These are phyloP conservation scores for Fistulinella prunicolor DNA, from an alignment of 768 basidiomycete species.

Conservation along the genomic window DNA sequence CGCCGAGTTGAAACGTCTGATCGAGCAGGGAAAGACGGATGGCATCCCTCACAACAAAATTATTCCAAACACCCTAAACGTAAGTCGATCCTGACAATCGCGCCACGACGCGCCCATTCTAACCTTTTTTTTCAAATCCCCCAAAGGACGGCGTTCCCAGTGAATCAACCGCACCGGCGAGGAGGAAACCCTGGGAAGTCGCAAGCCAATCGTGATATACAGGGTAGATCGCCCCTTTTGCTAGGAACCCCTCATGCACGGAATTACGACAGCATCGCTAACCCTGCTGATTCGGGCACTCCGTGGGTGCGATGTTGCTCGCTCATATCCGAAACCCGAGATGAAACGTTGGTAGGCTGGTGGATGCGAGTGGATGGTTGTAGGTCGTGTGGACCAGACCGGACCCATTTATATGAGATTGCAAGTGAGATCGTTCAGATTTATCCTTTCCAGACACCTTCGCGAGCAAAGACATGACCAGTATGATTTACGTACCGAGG, in stretches of 20 bases:
- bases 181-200: conserved; percentile 71
- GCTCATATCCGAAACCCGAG: conserved; percentile 5
- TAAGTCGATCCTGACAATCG: conserved; percentile 31
- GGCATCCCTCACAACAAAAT: conserved; percentile 76
- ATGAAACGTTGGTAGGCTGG: conserved; percentile 4
- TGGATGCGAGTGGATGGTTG: conserved; percentile 6
- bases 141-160: conserved; percentile 58
- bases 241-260: conserved; percentile 7
- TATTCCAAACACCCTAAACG: conserved; percentile 67
- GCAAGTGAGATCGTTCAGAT: neutral
- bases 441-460: neutral
- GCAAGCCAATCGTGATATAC: conserved; percentile 15
- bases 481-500: conserved; percentile 7
- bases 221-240: conserved; percentile 11
- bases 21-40: conserved; percentile 68
- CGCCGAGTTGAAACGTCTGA: conserved; percentile 64
- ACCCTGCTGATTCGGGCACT: conserved; percentile 9
- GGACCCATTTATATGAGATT: neutral
- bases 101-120: neutral
- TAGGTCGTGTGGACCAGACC: neutral
- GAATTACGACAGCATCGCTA: conserved; percentile 14
- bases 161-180: conserved; percentile 45
- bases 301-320: conserved; percentile 12
- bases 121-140: neutral
- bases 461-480: neutral